These are phyloP conservation scores for Nicotiana attenuata DNA, from an alignment of 257 asterid species.

Conservation along the genomic window DNA sequence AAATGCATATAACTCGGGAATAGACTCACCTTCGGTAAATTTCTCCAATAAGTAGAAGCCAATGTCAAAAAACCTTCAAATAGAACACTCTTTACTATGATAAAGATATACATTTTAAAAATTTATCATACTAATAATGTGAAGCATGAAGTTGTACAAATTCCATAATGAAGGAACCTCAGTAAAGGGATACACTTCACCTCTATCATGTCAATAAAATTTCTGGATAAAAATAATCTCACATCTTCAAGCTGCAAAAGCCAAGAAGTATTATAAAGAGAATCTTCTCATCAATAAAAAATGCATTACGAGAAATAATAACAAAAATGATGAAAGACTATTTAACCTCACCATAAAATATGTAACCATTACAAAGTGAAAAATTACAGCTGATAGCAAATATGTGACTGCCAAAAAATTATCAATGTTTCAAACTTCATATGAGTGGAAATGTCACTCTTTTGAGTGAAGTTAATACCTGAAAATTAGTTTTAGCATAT, in stretches of 20 bases:
- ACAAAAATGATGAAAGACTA: no score
- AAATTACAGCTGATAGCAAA: background rate
- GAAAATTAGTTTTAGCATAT: no score
- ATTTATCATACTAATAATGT: background rate
- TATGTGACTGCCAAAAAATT: no score
- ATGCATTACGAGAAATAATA: no score
- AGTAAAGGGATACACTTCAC: background rate
- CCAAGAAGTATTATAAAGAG: background rate
- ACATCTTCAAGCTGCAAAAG: background rate
- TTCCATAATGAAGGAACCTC: background rate
- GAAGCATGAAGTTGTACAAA: background rate
- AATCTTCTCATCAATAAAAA: no score
- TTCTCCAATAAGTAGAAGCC: background rate
- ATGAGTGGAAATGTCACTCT: background rate
- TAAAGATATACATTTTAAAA: background rate
- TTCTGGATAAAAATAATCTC: background rate
- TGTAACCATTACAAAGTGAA: background rate
- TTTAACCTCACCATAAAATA: background rate
- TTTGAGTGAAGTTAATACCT: background rate
- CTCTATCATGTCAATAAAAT: no score
- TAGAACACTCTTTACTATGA: background rate
- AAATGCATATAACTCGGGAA: background rate
- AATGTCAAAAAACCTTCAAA: background rate
- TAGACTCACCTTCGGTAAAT: background rate
- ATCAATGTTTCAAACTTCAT: background rate